Percentiles rank a stretch among this genome's conserved stretches.
Evolutionary conservation across 2,329 filamentous ascomycete species (phyloP).

Genomic region (Capronia americana): DNA sequence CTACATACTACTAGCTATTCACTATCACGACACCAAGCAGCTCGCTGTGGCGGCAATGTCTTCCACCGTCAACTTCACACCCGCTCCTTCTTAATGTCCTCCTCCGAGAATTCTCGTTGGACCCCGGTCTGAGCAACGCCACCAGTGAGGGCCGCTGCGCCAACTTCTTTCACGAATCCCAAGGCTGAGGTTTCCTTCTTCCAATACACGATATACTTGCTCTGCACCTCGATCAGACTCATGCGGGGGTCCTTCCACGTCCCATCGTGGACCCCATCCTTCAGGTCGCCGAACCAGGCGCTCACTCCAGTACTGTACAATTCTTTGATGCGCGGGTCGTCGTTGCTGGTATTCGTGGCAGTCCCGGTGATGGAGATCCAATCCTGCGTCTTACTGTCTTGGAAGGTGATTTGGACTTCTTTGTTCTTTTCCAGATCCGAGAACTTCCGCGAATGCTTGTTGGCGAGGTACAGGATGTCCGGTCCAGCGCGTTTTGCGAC

Average conservation of each 20-base stretch:
- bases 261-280: slow-evolving; percentile 57
- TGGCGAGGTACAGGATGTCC: slow-evolving; percentile 59
- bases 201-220: slow-evolving; percentile 50
- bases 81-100: slow-evolving; percentile 40
- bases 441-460: slow-evolving; percentile 56
- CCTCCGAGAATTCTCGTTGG: slow-evolving; percentile 36
- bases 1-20: neutral
- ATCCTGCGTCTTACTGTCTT: slow-evolving; percentile 54
- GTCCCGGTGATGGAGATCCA: slow-evolving; percentile 57
- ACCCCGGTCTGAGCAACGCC: slow-evolving; percentile 50
- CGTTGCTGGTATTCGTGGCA: slow-evolving; percentile 50
- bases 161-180: slow-evolving; percentile 51
- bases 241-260: slow-evolving; percentile 56
- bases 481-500: slow-evolving; percentile 53
- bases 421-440: slow-evolving; percentile 52
- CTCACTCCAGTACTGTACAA: slow-evolving; percentile 49
- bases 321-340: slow-evolving; percentile 58
- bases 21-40: neutral
- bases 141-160: slow-evolving; percentile 47
- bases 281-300: slow-evolving; percentile 60
- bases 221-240: slow-evolving; percentile 52
- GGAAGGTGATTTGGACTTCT: slow-evolving; percentile 54
- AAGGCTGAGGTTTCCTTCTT: slow-evolving; percentile 45
- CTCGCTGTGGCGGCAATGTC: neutral
- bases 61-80: slow-evolving; percentile 7